Evolutionary conservation across 192 early-diverging fungal species (phyloP).

Genomic region (Gamsiella multidivaricata): DNA sequence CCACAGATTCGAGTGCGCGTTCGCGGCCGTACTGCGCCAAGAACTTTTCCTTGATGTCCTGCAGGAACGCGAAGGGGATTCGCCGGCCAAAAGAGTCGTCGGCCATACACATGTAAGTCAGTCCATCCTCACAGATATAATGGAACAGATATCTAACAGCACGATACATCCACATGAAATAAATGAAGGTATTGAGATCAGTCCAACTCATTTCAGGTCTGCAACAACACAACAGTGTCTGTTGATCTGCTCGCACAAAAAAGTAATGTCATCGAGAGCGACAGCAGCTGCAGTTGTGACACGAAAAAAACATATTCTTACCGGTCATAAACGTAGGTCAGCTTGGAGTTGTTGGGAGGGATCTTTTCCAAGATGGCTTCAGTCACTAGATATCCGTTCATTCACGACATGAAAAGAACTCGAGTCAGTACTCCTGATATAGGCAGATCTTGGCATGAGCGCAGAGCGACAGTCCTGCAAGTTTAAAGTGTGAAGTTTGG

Average conservation of each 20-base stretch:
- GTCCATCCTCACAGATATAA: constrained; percentile 81
- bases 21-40: constrained; percentile 65
- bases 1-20: constrained; percentile 62
- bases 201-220: background rate
- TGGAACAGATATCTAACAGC: constrained; percentile 90
- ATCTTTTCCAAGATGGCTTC: constrained; percentile 91
- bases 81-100: constrained; percentile 77
- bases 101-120: constrained; percentile 90
- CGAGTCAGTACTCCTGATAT: no score
- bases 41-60: constrained; percentile 81
- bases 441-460: no score
- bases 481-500: no score
- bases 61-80: constrained; percentile 90
- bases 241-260: no score
- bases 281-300: background rate
- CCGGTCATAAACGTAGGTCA: constrained; percentile 94
- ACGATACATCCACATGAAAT: background rate
- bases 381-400: constrained; percentile 62
- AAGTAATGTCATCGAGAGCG: background rate
- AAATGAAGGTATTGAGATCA: constrained; percentile 1
- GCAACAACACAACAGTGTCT: background rate
- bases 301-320: constrained; percentile 29
- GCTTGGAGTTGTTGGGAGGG: constrained; percentile 89
- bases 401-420: background rate
- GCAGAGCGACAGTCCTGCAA: background rate